A percentile compares a stretch with the other conserved stretches of the same genome.
phyloP scores from a whole-genome alignment of 176 grass and related monocot genomes.

The Echinochloa phyllopogon region DNA sequence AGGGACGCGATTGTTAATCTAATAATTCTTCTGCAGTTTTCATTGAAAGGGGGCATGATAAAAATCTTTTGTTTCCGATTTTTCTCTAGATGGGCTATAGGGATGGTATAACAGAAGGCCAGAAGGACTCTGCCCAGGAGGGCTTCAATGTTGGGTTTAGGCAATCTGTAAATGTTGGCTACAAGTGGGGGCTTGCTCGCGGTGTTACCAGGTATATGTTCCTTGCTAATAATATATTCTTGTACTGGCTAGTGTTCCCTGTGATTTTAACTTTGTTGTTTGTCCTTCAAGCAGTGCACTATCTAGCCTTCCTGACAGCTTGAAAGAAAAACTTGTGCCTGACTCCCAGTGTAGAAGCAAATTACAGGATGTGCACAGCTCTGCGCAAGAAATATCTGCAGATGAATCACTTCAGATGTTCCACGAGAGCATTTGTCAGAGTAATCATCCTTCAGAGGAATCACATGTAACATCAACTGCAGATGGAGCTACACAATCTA shows the following conservation, averaged over 20 bases:
- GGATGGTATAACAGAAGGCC: conserved; percentile 74
- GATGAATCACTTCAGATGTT: conserved; percentile 57
- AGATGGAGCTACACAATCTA: conserved; percentile 35
- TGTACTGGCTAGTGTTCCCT: not conserved
- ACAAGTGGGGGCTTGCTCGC: conserved; percentile 72
- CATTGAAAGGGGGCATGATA: not conserved
- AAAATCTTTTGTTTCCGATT: conserved; percentile 13
- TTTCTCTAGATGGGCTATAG: conserved; percentile 80
- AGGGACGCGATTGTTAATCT: not conserved
- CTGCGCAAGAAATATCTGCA: conserved; percentile 58
- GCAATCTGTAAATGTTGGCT: conserved; percentile 70
- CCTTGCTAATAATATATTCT: not conserved
- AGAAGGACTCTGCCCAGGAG: conserved; percentile 79
- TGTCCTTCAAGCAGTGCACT: conserved; percentile 48
- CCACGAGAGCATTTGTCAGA: conserved; percentile 45
- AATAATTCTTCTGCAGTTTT: not conserved
- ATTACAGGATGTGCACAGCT: conserved; percentile 41
- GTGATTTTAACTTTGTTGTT: not conserved
- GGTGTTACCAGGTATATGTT: conserved; percentile 61
- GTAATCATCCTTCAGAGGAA: conserved; percentile 19
- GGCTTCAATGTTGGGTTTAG: conserved; percentile 86
- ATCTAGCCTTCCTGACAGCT: conserved; percentile 51
- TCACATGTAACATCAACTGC: conserved; percentile 2
- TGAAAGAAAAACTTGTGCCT: conserved; percentile 57
- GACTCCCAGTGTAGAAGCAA: conserved; percentile 42